Evolutionary conservation across 306 rosid genomes (phyloP).

Genomic region (Vicia villosa): DNA sequence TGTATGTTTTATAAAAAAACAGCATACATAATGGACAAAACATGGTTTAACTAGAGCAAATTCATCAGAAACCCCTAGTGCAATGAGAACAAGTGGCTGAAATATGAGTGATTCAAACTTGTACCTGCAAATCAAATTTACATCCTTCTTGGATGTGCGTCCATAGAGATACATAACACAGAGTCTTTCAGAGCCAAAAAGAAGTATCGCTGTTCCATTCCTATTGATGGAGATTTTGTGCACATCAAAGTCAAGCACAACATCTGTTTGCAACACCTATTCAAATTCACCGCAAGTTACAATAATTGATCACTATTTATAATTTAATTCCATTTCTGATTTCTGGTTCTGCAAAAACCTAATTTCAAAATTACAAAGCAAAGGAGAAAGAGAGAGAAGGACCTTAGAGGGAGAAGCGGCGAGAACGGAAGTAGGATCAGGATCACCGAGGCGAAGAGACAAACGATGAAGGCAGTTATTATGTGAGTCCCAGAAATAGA

Average conservation of each 20-base stretch:
- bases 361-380: slow-evolving; percentile 2
- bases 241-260: slow-evolving; percentile 53
- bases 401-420: slow-evolving; percentile 89
- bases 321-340: background rate
- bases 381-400: background rate
- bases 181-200: slow-evolving; percentile 63
- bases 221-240: slow-evolving; percentile 71
- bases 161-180: slow-evolving; percentile 82
- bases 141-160: slow-evolving; percentile 58
- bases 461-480: slow-evolving; percentile 65
- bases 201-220: slow-evolving; percentile 72
- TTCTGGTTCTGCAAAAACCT: background rate
- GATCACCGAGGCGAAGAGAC: slow-evolving; percentile 86
- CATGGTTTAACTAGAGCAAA: slow-evolving; percentile 30
- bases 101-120: background rate
- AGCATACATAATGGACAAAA: background rate
- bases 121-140: slow-evolving; percentile 74
- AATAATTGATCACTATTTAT: background rate
- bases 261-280: slow-evolving; percentile 78
- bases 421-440: slow-evolving; percentile 72
- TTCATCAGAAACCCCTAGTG: slow-evolving; percentile 52
- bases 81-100: background rate
- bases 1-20: background rate
- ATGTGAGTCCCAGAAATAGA: slow-evolving; percentile 80
- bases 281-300: slow-evolving; percentile 27